Evolutionary conservation across 768 basidiomycete species (phyloP).

Genomic region (Boletus sp.): DNA sequence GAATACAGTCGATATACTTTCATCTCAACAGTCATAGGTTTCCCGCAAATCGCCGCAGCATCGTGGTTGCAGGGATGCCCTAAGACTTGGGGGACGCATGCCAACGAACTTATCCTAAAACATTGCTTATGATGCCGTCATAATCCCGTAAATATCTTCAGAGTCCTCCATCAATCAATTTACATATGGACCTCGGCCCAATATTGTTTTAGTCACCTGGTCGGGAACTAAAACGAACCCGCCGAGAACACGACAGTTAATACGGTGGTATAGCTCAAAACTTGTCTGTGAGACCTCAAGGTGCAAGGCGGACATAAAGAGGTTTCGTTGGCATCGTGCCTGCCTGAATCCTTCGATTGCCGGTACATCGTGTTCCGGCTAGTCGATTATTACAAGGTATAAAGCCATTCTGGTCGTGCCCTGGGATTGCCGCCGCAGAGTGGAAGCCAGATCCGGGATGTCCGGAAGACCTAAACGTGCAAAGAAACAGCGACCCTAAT

Average conservation of each 20-base stretch:
- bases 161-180: not conserved
- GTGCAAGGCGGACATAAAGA: conserved; percentile 4
- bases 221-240: conserved; percentile 1
- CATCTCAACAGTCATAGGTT: not conserved
- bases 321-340: not conserved
- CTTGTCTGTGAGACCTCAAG: conserved; percentile 5
- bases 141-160: not conserved
- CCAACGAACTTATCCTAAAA: not conserved
- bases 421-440: not conserved
- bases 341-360: not conserved
- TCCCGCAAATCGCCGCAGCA: conserved; percentile 6
- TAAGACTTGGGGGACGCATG: not conserved
- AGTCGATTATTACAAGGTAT: not conserved
- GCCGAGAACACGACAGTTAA: not conserved
- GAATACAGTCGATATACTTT: not conserved
- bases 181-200: not conserved
- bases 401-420: not conserved
- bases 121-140: conserved; percentile 6
- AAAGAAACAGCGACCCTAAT: not conserved
- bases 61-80: not conserved
- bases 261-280: not conserved
- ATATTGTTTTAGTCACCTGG: not conserved
- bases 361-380: not conserved
- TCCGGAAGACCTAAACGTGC: not conserved
- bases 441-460: not conserved